These are phyloP conservation scores for Waltergamsia citrina DNA, from an alignment of 2,329 filamentous ascomycete species.

Conservation along the genomic window DNA sequence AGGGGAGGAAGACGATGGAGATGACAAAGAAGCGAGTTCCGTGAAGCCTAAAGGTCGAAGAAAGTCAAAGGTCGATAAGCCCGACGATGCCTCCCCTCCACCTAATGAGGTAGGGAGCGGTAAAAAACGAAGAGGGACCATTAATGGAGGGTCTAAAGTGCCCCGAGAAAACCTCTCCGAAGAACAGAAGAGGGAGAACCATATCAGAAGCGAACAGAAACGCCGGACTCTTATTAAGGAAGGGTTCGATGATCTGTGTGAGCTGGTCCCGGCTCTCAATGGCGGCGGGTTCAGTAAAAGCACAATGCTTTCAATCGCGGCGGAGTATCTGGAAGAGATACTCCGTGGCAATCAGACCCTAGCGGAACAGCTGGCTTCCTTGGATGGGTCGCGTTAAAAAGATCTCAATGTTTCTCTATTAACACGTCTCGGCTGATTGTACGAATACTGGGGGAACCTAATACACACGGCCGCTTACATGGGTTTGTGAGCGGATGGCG, in stretches of 20 bases:
- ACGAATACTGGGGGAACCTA: no score
- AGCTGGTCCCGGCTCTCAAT: constrained; percentile 65
- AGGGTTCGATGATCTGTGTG: constrained; percentile 71
- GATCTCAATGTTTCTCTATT: no score
- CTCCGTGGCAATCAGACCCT: constrained; percentile 58
- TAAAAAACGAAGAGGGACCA: constrained; percentile 41
- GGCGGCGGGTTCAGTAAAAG: constrained; percentile 77
- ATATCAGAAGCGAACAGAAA: constrained; percentile 83
- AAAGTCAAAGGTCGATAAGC: constrained; percentile 36
- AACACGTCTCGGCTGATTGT: no score
- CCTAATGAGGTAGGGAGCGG: constrained; percentile 13
- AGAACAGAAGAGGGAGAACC: constrained; percentile 75
- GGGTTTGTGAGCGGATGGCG: no score
- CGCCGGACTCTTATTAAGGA: constrained; percentile 72
- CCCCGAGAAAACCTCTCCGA: constrained; percentile 66
- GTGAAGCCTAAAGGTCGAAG: constrained; percentile 2
- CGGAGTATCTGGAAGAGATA: constrained; percentile 68
- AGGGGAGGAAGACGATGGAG: constrained; percentile 28
- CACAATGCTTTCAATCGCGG: constrained; percentile 64
- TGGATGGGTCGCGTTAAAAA: no score
- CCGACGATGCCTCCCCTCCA: constrained; percentile 6
- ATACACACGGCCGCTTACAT: no score
- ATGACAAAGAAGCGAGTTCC: neutral
- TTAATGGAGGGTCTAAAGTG: constrained; percentile 29
- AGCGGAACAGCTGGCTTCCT: constrained; percentile 40